Conservation (phyloP, 139 green algal genomes). For the Chlamydomonas sp. region DNA sequence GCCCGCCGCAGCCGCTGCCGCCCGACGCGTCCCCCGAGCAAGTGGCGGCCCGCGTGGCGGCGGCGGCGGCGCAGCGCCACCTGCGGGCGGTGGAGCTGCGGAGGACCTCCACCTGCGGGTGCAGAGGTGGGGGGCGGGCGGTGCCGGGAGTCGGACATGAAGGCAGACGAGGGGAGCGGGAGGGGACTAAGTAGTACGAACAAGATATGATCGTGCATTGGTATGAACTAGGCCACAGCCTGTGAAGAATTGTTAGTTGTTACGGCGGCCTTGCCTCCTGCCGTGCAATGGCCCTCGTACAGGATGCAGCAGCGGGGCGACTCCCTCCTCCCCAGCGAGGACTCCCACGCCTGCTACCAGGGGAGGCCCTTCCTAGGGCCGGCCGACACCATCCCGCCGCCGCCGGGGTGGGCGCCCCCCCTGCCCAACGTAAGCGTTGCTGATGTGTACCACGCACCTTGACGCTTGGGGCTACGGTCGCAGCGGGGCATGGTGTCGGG, state of each 20-base stretch:
- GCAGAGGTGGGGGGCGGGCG: neutral
- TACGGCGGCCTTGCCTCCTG: no score
- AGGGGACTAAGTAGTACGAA: no score
- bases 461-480: no score
- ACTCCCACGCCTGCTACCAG: conserved; percentile 38
- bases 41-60: neutral
- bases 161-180: no score
- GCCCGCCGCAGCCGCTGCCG: neutral
- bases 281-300: no score
- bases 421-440: no score
- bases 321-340: neutral
- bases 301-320: no score
- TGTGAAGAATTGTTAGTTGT: no score
- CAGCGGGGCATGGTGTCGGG: no score
- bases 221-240: no score
- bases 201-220: no score
- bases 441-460: no score
- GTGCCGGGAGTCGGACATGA: neutral
- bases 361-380: neutral
- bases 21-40: neutral
- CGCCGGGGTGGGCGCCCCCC: neutral
- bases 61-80: conserved; percentile 10
- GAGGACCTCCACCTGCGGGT: conserved; percentile 27
- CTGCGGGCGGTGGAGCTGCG: conserved; percentile 10
- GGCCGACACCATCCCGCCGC: conserved; percentile 3